Base-by-base conservation (phyloP, 176 grass and related monocot genomes). In the Triticum monococcum region DNA sequence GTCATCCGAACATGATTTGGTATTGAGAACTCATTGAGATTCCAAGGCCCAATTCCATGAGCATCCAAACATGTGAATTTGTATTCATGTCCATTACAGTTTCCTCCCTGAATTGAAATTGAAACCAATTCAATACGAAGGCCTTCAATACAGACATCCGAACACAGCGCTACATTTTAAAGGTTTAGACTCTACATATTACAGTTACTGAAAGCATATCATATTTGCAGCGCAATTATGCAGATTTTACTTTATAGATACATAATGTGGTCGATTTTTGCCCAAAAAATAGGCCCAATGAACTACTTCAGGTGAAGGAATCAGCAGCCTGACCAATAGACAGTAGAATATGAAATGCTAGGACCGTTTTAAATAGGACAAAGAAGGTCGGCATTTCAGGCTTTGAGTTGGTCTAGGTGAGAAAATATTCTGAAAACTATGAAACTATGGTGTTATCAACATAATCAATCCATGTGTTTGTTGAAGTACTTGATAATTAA, bases 401-500 rank as follows among this genome's bases (percentile, higher is more conserved):
- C 24, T 77, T 85, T 54, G 22, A 78, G 22, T 85, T 77, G 43
- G 63, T 46, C 14, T 43, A 77, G n/a, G 64, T 35, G 20, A 67
- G 30, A 67, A 46, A 16, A 66, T 36, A 10, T 28, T 35, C 14
- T 38, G 14, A 13, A 54, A 83, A 73, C 52, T 72, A 83, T 30
- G 52, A 73, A 50, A 26, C 17, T 52, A 77, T 8, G 2, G 60
- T 66, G 64, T 48, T 65, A 65, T 65, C 59, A 85, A 32, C 16
- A 77, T 32, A 77, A 64, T 84, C 18, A 48, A 84, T 25, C 25
- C 22, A 54, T 32, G 7, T 23, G n/a, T 64, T 64, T 52, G 59
- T 24, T 45, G 23, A 10, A 45, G 28, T 50, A 75, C 24, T 50
- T 75, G 10, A 75, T 75, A 18, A 36, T 13, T 54, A 83, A 60